These are phyloP conservation scores for Verbena officinalis DNA, from an alignment of 257 asterid species.

Conservation along the genomic window DNA sequence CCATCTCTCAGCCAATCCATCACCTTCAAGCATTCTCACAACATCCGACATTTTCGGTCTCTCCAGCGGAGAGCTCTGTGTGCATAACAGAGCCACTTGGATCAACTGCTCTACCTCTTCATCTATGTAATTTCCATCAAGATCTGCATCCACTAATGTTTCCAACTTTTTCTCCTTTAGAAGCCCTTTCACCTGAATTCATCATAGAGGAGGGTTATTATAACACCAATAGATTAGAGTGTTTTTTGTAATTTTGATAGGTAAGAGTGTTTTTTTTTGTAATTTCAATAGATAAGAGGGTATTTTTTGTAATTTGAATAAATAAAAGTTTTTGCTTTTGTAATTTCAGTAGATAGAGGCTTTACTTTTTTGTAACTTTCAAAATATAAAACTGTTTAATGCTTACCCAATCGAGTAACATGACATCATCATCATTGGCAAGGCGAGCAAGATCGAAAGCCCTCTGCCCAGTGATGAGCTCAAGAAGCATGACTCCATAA, in stretches of 20 bases:
- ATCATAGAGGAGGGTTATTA: too few species aligned
- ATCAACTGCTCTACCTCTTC: constrained; percentile 85
- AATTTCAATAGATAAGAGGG: too few species aligned
- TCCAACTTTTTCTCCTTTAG: constrained; percentile 78
- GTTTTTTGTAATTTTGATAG: too few species aligned
- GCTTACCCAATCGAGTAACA: constrained; percentile 95
- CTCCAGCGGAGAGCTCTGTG: constrained; percentile 67
- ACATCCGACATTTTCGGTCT: constrained; percentile 97
- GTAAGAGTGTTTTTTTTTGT: too few species aligned
- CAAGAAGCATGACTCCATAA: constrained; percentile 95
- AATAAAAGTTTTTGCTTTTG: too few species aligned
- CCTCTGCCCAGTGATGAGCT: constrained; percentile 91
- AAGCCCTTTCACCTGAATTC: constrained; percentile 77
- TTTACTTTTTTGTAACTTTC: too few species aligned
- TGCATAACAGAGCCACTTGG: constrained; percentile 91
- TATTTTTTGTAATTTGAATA: too few species aligned
- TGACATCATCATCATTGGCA: constrained; percentile 86
- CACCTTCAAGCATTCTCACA: constrained; percentile 92
- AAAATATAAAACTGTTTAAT: too few species aligned
- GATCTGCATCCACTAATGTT: constrained; percentile 73
- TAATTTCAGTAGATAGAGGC: too few species aligned
- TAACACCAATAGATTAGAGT: too few species aligned
- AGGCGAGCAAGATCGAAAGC: constrained; percentile 94
- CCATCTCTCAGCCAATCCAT: constrained; percentile 96
- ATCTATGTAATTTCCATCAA: constrained; percentile 64